Conservation (phyloP, 2,329 filamentous ascomycete species). For the Trichoderma arundinaceum region DNA sequence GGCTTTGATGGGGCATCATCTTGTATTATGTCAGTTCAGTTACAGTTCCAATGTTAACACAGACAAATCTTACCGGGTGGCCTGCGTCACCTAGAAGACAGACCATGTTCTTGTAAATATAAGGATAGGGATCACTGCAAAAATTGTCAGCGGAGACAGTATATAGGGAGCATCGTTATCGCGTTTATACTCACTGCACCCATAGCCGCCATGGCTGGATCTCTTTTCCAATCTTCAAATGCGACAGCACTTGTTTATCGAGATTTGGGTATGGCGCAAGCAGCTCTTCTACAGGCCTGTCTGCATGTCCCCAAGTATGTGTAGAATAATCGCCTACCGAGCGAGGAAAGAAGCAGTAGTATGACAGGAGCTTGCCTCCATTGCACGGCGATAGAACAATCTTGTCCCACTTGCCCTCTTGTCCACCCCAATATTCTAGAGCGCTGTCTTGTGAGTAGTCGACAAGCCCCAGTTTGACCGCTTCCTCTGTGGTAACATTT, state of each 20-base stretch:
- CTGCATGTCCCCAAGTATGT: conserved; percentile 64
- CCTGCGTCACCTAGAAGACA: conserved; percentile 70
- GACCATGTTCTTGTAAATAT: conserved; percentile 56
- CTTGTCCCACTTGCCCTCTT: conserved; percentile 68
- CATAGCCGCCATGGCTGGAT: conserved; percentile 68
- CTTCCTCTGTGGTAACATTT: conserved; percentile 67
- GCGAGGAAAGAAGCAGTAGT: conserved; percentile 71
- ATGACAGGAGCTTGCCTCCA: conserved; percentile 66
- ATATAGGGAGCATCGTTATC: background rate
- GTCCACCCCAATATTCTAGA: conserved; percentile 74
- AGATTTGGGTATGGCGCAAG: conserved; percentile 65
- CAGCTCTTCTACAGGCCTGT: conserved; percentile 61
- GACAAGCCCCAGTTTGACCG: conserved; percentile 62
- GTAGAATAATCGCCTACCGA: conserved; percentile 62
- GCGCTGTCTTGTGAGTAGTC: conserved; percentile 67
- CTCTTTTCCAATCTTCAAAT: conserved; percentile 65
- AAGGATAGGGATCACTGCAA: conserved; percentile 59
- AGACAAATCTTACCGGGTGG: conserved; percentile 57
- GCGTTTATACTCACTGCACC: conserved; percentile 54
- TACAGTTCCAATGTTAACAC: background rate
- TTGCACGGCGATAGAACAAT: conserved; percentile 74
- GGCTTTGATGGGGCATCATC: conserved; percentile 73
- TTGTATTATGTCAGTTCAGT: conserved; percentile 33
- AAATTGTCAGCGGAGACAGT: background rate
- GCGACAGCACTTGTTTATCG: conserved; percentile 61